Evolutionary conservation across 352 stramenopile genomes (phyloP).

Genomic region (Globisporangium ultimum): DNA sequence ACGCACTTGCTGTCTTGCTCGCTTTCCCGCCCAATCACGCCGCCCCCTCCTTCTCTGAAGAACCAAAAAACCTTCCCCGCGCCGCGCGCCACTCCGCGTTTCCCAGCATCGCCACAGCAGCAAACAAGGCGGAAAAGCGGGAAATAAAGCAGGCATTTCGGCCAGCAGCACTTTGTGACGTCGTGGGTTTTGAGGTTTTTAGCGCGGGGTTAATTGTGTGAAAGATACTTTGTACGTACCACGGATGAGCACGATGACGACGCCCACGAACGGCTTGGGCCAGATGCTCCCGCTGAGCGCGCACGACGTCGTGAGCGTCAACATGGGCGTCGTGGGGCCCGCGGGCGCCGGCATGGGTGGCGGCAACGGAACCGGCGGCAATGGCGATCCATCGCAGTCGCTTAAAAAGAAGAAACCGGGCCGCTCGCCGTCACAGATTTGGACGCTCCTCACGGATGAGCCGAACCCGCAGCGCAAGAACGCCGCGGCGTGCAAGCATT

Average conservation of each 20-base stretch:
- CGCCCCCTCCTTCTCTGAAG: not conserved
- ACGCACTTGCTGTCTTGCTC: not conserved
- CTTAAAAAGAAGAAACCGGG: constrained; percentile 79
- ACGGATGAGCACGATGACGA: constrained; percentile 14
- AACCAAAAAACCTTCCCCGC: constrained; percentile 8
- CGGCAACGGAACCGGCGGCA: not conserved
- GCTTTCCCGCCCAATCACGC: constrained; percentile 1
- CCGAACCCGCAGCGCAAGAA: constrained; percentile 75
- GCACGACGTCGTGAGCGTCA: constrained; percentile 13
- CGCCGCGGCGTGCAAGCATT: constrained; percentile 76
- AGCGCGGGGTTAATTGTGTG: not conserved
- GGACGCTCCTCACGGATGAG: constrained; percentile 81
- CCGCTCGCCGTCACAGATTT: constrained; percentile 67
- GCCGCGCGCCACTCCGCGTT: not conserved
- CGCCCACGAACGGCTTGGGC: constrained; percentile 13
- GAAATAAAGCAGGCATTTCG: no score
- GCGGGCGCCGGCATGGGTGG: not conserved
- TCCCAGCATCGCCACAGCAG: not conserved
- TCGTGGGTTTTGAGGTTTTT: constrained; percentile 5
- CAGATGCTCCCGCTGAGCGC: constrained; percentile 15
- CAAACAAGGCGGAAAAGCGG: no score
- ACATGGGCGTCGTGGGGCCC: not conserved
- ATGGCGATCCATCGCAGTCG: constrained; percentile 2
- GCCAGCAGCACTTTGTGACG: not conserved
- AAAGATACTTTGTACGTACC: constrained; percentile 4